Evolutionary conservation across 1,139 yeast species (phyloP).

Genomic region (Geotrichum europaeum): DNA sequence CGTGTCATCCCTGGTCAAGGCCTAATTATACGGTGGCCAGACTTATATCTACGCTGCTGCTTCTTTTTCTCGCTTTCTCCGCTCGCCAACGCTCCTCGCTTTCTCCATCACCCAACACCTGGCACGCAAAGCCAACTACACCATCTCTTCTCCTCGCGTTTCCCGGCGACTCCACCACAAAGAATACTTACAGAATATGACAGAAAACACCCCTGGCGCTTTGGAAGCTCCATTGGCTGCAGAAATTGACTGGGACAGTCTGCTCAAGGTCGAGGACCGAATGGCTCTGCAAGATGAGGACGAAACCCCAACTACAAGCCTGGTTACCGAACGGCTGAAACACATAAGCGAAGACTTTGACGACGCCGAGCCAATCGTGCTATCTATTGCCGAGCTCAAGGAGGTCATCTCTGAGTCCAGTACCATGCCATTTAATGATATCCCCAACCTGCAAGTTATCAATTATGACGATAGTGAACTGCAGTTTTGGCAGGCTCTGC

Average conservation of each 20-base stretch:
- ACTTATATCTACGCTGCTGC: background rate
- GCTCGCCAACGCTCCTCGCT: background rate
- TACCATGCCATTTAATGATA: conserved; percentile 25
- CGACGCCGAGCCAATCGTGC: background rate
- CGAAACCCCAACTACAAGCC: background rate
- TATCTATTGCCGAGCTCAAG: conserved; percentile 10
- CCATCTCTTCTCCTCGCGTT: background rate
- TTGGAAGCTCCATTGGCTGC: background rate
- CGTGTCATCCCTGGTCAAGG: background rate
- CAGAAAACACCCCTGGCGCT: background rate
- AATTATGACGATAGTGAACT: conserved; percentile 28
- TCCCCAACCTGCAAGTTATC: conserved; percentile 24
- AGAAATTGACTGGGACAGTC: conserved; percentile 13
- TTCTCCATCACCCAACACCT: background rate
- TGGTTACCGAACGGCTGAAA: conserved; percentile 14
- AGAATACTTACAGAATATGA: background rate
- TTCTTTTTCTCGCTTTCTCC: background rate
- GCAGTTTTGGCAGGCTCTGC: conserved; percentile 35
- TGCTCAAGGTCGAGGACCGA: conserved; percentile 10
- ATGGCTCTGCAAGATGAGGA: conserved; percentile 11
- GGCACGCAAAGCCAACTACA: background rate
- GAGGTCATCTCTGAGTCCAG: conserved; percentile 10
- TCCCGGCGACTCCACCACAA: background rate
- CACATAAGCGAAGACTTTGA: conserved; percentile 15
- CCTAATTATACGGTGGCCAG: background rate